Base-by-base conservation (phyloP, 208 protist genomes). In the Trypanosoma platydactyli region DNA sequence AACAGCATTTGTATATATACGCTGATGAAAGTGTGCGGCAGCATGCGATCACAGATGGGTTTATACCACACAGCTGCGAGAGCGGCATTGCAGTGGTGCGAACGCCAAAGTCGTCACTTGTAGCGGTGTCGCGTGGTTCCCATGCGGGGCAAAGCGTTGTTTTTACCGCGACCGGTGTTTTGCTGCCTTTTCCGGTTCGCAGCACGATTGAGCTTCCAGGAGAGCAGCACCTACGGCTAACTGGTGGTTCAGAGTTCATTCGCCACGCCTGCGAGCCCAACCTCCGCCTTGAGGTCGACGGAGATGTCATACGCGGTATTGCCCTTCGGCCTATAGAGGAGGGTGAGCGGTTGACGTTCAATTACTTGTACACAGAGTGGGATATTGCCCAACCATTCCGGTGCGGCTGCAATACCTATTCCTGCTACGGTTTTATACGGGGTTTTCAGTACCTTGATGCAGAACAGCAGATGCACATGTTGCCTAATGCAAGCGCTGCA, bases 321-420 rank as follows among this genome's bases (percentile, higher is more conserved):
- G 85, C 90, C 20, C 70, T 91, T 5, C 90, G 90, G 29, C 57
- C 69, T 50, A 95, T 95, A 54, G 82, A 86, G 56, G 64, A 66
- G 20, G 79, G 80, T 24, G 90, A 95, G 71, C 66, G 68, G 58
- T 72, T 95, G 33, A 90, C 88, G 35, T 93, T 74, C 81, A 94
- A 95, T 71, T 95, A 92, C 70, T 76, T 95, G 35, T 89, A 79
- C 62, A 94, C 87, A 27, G 87, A 95, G 73, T 95, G 83, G 84
- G 79, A 94, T 62, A 72, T 95, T 68, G 80, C 73, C 42, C 83
- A 89, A 60, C 82, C 87, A 18, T 95, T 95, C 64, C 69, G 80
- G 59, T 95, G 90, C 73, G 68, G 51, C 18, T 95, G 90, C 64
- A 88, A 83, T 71, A 79, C 79, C 60, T 81, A 84, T 73, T 84